Percentiles rank a stretch among this genome's conserved stretches.
These are phyloP conservation scores for Magnaporthales sp. DNA, from an alignment of 2,329 filamentous ascomycete species.

Conservation along the genomic window DNA sequence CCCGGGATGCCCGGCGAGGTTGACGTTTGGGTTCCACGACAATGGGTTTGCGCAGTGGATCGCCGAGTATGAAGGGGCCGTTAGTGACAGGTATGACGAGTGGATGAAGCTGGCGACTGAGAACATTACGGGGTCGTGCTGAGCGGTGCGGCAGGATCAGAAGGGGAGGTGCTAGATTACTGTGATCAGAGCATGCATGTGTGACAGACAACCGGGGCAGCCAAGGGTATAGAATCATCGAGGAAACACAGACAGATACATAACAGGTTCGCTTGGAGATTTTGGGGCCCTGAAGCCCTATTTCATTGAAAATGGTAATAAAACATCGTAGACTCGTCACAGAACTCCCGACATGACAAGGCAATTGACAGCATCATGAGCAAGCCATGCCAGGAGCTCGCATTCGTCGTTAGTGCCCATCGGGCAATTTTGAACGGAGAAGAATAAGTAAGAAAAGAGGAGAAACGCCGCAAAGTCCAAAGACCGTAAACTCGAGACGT, in stretches of 20 bases:
- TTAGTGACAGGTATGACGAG: conserved; percentile 6
- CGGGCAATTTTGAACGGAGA: background rate
- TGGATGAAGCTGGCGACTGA: background rate
- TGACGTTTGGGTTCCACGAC: conserved; percentile 11
- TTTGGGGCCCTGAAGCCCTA: background rate
- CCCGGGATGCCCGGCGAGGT: conserved; percentile 7
- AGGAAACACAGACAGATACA: background rate
- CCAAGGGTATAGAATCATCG: background rate
- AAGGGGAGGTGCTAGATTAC: too few relatives aligned
- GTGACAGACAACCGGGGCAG: background rate
- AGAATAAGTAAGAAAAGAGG: background rate
- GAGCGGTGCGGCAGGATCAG: background rate
- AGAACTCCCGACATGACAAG: background rate
- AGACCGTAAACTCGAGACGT: background rate
- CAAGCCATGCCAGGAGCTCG: background rate
- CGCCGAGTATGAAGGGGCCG: conserved; percentile 8
- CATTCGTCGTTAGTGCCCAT: background rate
- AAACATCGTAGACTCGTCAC: conserved; percentile 3
- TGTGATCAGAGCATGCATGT: background rate
- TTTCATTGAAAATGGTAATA: background rate
- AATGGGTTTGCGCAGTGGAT: conserved; percentile 15
- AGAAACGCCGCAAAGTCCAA: background rate
- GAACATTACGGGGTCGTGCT: background rate
- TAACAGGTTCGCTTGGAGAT: background rate
- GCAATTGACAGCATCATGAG: background rate